Conservation (phyloP, 2,329 filamentous ascomycete species). For the Volutella citrinella region DNA sequence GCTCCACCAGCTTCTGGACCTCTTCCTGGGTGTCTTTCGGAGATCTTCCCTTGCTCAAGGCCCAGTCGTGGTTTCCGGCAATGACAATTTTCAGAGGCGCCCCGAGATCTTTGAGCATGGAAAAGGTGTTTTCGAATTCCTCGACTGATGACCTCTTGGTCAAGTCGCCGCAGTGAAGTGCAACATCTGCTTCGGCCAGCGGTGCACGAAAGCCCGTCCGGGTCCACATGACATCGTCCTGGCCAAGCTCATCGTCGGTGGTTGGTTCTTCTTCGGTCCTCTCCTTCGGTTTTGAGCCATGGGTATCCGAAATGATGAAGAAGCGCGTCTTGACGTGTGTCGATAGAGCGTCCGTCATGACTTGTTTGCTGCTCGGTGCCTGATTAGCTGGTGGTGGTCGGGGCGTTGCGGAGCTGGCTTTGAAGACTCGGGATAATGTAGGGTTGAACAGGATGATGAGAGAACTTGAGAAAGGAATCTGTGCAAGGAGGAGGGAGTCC, state of each 20-base stretch:
- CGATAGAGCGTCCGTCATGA: constrained; percentile 10
- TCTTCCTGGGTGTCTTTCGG: constrained; percentile 26
- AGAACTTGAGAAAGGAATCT: too few relatives aligned
- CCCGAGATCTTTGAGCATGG: constrained; percentile 38
- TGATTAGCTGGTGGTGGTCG: too few relatives aligned
- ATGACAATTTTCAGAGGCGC: constrained; percentile 53
- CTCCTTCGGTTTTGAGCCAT: constrained; percentile 22
- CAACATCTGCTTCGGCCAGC: constrained; percentile 41
- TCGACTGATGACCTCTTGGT: constrained; percentile 38
- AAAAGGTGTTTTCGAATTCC: constrained; percentile 40
- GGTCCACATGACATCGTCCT: constrained; percentile 8
- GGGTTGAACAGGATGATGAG: too few relatives aligned
- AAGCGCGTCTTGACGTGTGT: constrained; percentile 33
- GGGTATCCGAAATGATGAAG: constrained; percentile 39
- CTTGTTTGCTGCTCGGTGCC: too few relatives aligned
- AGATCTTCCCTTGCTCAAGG: constrained; percentile 29
- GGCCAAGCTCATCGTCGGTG: constrained; percentile 24
- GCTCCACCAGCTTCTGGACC: constrained; percentile 35
- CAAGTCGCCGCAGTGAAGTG: constrained; percentile 52
- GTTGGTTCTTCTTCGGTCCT: constrained; percentile 9
- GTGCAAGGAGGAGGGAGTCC: too few relatives aligned
- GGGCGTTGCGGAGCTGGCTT: not conserved
- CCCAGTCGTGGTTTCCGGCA: constrained; percentile 54
- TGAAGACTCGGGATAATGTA: too few relatives aligned
- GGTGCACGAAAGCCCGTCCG: constrained; percentile 29